Percentiles rank a stretch among this genome's conserved stretches.
These are phyloP conservation scores for Spatholobus suberectus DNA, from an alignment of 306 rosid species.

Conservation along the genomic window DNA sequence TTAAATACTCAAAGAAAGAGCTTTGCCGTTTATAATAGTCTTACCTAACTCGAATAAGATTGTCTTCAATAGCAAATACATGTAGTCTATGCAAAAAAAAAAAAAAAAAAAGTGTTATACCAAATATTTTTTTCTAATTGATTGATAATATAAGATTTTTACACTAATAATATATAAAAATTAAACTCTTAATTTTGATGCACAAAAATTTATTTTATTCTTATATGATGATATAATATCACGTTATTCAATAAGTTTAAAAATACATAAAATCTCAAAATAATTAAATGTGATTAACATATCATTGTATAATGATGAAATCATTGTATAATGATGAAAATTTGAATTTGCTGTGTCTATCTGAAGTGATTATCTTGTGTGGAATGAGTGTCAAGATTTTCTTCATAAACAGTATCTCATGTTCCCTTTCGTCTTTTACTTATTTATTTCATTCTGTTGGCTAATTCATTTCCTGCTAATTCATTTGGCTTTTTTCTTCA, in stretches of 20 bases:
- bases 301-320: not conserved
- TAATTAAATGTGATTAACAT: not conserved
- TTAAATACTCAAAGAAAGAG: too few relatives aligned
- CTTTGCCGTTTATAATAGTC: too few relatives aligned
- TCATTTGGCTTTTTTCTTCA: slow-evolving; percentile 44
- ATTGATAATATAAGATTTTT: too few relatives aligned
- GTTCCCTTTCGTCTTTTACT: slow-evolving; percentile 43
- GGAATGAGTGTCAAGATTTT: slow-evolving; percentile 4
- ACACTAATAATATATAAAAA: too few relatives aligned
- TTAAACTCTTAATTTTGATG: not conserved
- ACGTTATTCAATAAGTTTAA: not conserved
- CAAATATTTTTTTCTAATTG: too few relatives aligned
- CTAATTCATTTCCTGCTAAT: slow-evolving; percentile 4
- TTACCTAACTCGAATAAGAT: too few relatives aligned
- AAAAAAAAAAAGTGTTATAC: too few relatives aligned
- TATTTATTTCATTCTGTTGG: slow-evolving; percentile 43
- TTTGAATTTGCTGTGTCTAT: not conserved
- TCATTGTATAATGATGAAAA: not conserved
- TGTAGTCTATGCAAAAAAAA: too few relatives aligned
- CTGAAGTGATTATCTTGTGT: not conserved
- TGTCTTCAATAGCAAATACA: too few relatives aligned
- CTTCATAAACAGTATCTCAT: not conserved
- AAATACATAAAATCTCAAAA: not conserved
- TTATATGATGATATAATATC: not conserved
- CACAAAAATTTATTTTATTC: not conserved